Evolutionary conservation across 2,329 filamentous ascomycete genomes (phyloP).

Genomic region (Claviceps lovelessii): DNA sequence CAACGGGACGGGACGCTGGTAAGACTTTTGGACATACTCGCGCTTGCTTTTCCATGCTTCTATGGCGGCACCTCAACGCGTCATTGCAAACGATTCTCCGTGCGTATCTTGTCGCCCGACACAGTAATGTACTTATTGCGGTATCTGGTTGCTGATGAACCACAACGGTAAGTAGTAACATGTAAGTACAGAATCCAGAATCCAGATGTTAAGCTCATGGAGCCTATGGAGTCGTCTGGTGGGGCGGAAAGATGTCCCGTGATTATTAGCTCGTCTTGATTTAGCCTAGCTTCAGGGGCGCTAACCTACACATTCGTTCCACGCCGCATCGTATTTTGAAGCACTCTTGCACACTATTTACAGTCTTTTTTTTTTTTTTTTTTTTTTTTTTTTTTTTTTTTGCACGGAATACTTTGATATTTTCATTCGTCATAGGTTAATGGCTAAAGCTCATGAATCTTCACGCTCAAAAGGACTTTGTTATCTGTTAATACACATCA

Average conservation of each 20-base stretch:
- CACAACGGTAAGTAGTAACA: no score
- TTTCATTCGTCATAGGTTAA: no score
- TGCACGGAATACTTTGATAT: no score
- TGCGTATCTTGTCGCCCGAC: neutral
- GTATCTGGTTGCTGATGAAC: no score
- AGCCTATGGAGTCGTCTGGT: neutral
- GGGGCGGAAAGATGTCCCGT: neutral
- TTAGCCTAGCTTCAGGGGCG: neutral
- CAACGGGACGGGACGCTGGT: neutral
- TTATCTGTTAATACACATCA: no score
- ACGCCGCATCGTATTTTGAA: no score
- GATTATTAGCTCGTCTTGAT: neutral
- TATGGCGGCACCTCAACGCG: neutral
- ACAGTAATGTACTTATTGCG: neutral
- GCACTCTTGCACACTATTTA: no score
- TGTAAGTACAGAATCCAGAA: no score
- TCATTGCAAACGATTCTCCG: neutral
- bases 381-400: no score
- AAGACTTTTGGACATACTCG: neutral
- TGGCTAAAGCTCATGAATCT: no score
- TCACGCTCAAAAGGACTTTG: no score
- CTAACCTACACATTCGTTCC: neutral
- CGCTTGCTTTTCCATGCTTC: neutral
- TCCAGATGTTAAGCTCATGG: neutral
- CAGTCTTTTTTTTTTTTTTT: no score